Evolutionary conservation across 139 green algal species (phyloP).

Genomic region (Picochlorum sp.): DNA sequence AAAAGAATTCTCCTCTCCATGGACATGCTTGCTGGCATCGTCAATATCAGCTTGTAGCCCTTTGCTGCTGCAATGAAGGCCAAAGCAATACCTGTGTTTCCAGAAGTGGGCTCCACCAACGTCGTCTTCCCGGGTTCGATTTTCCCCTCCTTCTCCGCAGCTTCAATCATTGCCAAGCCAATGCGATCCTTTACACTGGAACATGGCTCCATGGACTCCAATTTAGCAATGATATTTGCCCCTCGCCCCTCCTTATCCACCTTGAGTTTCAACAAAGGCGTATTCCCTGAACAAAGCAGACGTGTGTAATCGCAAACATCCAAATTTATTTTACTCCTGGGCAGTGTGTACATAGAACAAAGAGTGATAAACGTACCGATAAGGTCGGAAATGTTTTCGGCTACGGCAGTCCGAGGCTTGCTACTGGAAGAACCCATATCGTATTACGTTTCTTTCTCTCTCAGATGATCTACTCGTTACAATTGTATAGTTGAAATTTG

Average conservation of each 20-base stretch:
- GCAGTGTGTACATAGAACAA: background rate
- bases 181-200: slow-evolving; percentile 48
- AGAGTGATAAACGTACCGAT: slow-evolving; percentile 45
- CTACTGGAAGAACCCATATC: background rate
- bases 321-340: background rate
- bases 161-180: slow-evolving; percentile 81
- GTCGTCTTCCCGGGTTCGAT: slow-evolving; percentile 78
- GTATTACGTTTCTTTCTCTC: too few relatives aligned
- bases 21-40: slow-evolving; percentile 98
- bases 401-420: slow-evolving; percentile 40
- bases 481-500: too few relatives aligned
- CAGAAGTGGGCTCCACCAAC: slow-evolving; percentile 82
- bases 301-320: background rate
- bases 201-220: slow-evolving; percentile 33
- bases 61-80: slow-evolving; percentile 89
- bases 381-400: slow-evolving; percentile 68
- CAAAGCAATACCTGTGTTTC: slow-evolving; percentile 95
- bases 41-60: slow-evolving; percentile 96
- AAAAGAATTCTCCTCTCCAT: slow-evolving; percentile 90
- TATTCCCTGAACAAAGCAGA: slow-evolving; percentile 61
- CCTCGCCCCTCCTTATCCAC: background rate
- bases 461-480: too few relatives aligned
- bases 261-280: slow-evolving; percentile 83
- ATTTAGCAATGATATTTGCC: slow-evolving; percentile 28
- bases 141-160: slow-evolving; percentile 64